phyloP scores from a whole-genome alignment of 192 early-diverging fungal genomes.

The Linnemannia zychae region DNA sequence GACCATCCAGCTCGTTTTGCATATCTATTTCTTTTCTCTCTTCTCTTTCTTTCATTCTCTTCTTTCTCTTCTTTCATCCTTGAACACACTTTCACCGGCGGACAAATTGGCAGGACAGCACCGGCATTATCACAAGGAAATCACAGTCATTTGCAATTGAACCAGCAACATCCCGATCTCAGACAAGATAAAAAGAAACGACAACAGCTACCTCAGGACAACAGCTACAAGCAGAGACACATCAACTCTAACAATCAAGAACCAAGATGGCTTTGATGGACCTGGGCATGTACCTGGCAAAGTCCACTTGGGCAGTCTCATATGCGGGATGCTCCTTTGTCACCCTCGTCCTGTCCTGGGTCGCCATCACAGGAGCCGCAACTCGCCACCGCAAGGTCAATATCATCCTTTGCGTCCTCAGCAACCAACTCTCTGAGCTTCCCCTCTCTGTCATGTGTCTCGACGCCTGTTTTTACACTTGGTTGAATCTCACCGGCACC shows the following conservation, averaged over 20 bases:
- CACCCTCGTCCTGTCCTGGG: conserved; percentile 38
- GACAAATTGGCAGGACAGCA: neutral
- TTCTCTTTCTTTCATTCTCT: neutral
- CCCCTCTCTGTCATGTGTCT: conserved; percentile 39
- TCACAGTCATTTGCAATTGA: too few relatives aligned
- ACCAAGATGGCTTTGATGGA: conserved; percentile 14
- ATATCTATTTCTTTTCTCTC: neutral
- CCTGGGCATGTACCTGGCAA: conserved; percentile 36
- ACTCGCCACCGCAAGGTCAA: conserved; percentile 37
- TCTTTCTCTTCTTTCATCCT: neutral
- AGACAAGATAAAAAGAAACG: neutral
- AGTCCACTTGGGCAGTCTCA: conserved; percentile 39
- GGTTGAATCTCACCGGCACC: conserved; percentile 48
- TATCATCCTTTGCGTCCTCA: conserved; percentile 30
- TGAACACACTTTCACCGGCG: neutral
- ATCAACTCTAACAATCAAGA: neutral
- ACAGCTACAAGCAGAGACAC: neutral
- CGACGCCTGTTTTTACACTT: conserved; percentile 51
- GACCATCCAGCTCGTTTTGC: neutral
- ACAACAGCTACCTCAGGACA: neutral
- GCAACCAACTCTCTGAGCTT: conserved; percentile 41
- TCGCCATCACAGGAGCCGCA: conserved; percentile 37
- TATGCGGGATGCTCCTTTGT: conserved; percentile 37
- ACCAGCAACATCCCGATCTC: neutral
- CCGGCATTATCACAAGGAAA: too few relatives aligned